Evolutionary conservation across 1,284 basidiomycete species (phyloP).

Genomic region (Irpex sp.): DNA sequence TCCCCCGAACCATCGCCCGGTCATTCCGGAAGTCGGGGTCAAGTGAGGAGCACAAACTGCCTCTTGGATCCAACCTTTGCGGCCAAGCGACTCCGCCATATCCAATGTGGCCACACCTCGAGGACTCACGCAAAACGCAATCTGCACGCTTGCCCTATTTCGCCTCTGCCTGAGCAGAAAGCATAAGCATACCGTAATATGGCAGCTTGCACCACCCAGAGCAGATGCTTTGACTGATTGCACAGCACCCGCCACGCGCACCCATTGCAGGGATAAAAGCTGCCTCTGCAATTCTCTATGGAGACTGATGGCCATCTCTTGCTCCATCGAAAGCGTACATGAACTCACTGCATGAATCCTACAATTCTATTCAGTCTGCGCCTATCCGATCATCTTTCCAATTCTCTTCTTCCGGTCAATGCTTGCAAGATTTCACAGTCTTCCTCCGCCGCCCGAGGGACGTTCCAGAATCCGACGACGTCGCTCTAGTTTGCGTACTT

Average conservation of each 20-base stretch:
- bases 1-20: background rate
- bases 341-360: background rate
- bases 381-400: background rate
- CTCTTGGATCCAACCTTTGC: background rate
- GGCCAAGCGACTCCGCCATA: background rate
- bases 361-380: too few species aligned
- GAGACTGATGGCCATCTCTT: background rate
- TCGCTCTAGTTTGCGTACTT: constrained; percentile 6
- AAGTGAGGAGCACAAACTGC: background rate
- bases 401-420: background rate
- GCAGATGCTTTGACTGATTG: too few species aligned
- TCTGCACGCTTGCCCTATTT: background rate
- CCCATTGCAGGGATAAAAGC: background rate
- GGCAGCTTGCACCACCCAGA: too few species aligned
- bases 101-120: too few species aligned
- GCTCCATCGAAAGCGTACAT: too few species aligned
- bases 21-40: background rate
- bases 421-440: background rate
- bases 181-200: too few species aligned
- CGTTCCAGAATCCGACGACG: background rate
- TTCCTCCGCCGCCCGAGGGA: background rate
- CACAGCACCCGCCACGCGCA: background rate
- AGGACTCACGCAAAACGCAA: background rate
- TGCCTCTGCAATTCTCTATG: background rate
- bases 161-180: too few species aligned